Evolutionary conservation across 257 asterid species (phyloP).

Genomic region (Cynanchum wilfordii): DNA sequence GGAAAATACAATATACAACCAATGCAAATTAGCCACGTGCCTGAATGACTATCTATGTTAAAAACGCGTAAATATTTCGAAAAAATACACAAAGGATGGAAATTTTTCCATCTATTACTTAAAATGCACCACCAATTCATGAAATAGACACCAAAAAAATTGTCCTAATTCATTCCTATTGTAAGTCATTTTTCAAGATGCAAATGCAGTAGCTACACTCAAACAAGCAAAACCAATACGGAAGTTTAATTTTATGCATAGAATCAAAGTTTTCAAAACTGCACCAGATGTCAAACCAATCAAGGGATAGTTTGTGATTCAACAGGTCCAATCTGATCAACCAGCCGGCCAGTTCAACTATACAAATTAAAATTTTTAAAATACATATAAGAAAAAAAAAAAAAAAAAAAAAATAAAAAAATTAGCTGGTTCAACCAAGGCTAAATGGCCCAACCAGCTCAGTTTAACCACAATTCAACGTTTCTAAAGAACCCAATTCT

Average conservation of each 20-base stretch:
- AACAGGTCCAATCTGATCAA: too few relatives aligned
- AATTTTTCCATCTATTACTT: background rate
- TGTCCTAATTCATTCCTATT: background rate
- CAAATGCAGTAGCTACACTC: background rate
- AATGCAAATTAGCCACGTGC: background rate
- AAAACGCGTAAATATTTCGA: background rate
- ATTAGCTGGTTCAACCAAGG: too few relatives aligned
- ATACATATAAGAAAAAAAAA: too few relatives aligned
- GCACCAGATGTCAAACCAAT: too few relatives aligned
- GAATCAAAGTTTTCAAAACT: background rate
- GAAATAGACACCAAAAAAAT: background rate
- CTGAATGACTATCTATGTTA: background rate
- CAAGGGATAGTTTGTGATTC: too few relatives aligned
- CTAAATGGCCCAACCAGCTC: too few relatives aligned
- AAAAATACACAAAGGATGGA: background rate
- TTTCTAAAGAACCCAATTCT: too few relatives aligned
- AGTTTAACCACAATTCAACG: too few relatives aligned
- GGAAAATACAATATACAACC: background rate
- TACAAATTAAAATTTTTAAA: too few relatives aligned
- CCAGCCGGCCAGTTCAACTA: too few relatives aligned
- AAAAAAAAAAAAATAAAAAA: too few relatives aligned
- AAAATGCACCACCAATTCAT: background rate
- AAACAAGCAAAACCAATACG: background rate
- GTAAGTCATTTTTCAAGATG: background rate
- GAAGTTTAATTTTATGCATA: background rate